Evolutionary conservation across 768 basidiomycete species (phyloP).

Genomic region (Agrocybe praecox): DNA sequence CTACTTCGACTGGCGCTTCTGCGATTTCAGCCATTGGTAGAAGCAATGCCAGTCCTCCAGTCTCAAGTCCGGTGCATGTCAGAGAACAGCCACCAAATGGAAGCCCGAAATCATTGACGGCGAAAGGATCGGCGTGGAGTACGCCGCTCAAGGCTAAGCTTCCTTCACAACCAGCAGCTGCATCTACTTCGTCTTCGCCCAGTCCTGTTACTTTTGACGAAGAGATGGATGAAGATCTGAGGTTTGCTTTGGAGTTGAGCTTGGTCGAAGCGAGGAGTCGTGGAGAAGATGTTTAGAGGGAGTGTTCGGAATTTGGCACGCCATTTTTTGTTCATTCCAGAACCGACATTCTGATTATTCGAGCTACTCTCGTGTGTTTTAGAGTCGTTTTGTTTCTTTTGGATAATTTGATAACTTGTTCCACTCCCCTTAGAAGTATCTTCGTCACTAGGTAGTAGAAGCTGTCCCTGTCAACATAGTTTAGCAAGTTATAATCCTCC

Average conservation of each 20-base stretch:
- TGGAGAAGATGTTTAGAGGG: slow-evolving; percentile 27
- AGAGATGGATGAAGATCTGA: slow-evolving; percentile 65
- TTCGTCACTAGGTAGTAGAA: too few species aligned
- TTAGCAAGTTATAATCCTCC: too few species aligned
- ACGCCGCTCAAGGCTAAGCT: slow-evolving; percentile 28
- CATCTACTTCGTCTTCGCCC: neutral
- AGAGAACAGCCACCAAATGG: neutral
- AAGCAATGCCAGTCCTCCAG: neutral
- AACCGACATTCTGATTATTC: too few species aligned
- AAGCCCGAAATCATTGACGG: neutral
- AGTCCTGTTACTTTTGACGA: slow-evolving; percentile 18
- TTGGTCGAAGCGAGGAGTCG: slow-evolving; percentile 63
- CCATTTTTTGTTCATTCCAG: too few species aligned
- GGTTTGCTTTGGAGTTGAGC: slow-evolving; percentile 69
- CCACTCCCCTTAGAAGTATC: too few species aligned
- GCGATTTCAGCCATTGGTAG: neutral
- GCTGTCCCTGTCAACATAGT: too few species aligned
- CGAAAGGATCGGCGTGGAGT: slow-evolving; percentile 38
- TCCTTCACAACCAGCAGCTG: neutral
- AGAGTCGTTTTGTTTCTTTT: too few species aligned
- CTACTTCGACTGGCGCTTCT: neutral
- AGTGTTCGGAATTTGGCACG: too few species aligned
- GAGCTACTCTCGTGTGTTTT: too few species aligned
- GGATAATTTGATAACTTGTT: too few species aligned
- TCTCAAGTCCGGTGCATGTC: neutral